Base-by-base conservation (phyloP, 345 rosid genomes). In the Citrus cavaleriei region DNA sequence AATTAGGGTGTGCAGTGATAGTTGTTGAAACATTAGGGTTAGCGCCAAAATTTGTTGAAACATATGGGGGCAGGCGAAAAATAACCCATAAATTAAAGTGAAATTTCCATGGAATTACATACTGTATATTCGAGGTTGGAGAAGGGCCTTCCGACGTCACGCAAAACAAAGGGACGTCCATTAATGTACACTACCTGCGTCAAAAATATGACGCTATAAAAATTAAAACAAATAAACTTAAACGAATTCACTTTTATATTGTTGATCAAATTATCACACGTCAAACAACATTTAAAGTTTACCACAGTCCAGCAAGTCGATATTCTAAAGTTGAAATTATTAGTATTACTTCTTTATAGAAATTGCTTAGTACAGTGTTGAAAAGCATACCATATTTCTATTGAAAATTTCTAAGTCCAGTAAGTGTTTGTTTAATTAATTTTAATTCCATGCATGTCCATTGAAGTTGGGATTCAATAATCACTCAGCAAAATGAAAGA, bases 51-150 rank as follows among this genome's bases (percentile, higher is more conserved):
- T 32, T 32, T 32, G 34, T 32, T 32, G 34, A 32, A 32, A 32
- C 34, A 32, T 32, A 32, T 32, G 34, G 34, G 34, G 34, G 5
- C 34, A 32, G 34, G 34, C 34, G 0, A 32, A 32, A 32, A 4
- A 32, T 32, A 32, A 32, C 34, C 34, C 34, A 32, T 32, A 32
- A 32, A 32, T 32, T 32, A 35, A 35, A 64, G 55, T 21, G 68
- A 82, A 77, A 72, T 22, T 58, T 78, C 59, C 67, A 55, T 28
- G 65, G 59, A 76, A 64, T 75, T 46, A 67, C 87, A 76, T 90
- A 95, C 98, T 87, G 97, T 95, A 83, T 91, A 93, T 77, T 93
- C 99, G n/a, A 95, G 99, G 87, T 95, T 95, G 79, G 99, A 91
- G 85, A 92, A 91, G 55, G 99, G 99, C 81, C 93, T 93, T 87